A percentile compares a stretch with the other conserved stretches of the same genome.
These are phyloP conservation scores for Cornus kousa DNA, from an alignment of 148 eudicot genomes.

Conservation along the genomic window DNA sequence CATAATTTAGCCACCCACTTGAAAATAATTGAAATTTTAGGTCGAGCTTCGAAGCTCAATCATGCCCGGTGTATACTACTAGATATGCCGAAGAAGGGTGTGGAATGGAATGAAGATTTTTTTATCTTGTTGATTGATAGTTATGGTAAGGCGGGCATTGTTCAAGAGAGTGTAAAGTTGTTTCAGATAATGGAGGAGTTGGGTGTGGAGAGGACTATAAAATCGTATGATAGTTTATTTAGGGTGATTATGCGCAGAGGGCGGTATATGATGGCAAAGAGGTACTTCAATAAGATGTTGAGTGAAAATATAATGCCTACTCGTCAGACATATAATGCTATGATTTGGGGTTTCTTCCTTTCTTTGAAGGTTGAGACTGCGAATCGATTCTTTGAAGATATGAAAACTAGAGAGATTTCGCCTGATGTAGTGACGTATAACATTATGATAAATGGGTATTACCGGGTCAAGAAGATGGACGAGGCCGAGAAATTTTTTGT, in stretches of 20 bases:
- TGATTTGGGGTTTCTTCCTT: constrained; percentile 94
- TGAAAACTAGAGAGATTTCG: constrained; percentile 62
- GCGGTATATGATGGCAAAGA: constrained; percentile 90
- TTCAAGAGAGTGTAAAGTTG: constrained; percentile 81
- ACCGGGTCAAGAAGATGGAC: constrained; percentile 61
- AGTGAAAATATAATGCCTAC: constrained; percentile 75
- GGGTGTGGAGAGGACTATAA: constrained; percentile 56
- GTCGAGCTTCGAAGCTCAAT: constrained; percentile 61
- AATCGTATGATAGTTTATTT: constrained; percentile 72
- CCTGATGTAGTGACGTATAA: constrained; percentile 90
- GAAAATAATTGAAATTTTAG: constrained; percentile 75
- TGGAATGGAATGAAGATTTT: constrained; percentile 79
- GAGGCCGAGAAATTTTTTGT: constrained; percentile 82
- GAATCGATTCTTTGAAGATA: constrained; percentile 77
- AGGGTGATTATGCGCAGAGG: constrained; percentile 82
- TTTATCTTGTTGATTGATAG: constrained; percentile 77
- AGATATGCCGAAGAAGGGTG: constrained; percentile 78
- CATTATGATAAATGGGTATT: constrained; percentile 75
- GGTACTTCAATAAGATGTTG: constrained; percentile 89
- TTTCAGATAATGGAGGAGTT: constrained; percentile 75
- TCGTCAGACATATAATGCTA: constrained; percentile 60
- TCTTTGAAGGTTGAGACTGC: constrained; percentile 58
- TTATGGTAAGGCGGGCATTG: constrained; percentile 75
- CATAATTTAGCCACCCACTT: constrained; percentile 63
- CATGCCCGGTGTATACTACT: constrained; percentile 82